Percentiles rank a stretch among this genome's conserved stretches.
Conservation (phyloP, 192 early-diverging fungal species). For the Cladochytrium replicatum region DNA sequence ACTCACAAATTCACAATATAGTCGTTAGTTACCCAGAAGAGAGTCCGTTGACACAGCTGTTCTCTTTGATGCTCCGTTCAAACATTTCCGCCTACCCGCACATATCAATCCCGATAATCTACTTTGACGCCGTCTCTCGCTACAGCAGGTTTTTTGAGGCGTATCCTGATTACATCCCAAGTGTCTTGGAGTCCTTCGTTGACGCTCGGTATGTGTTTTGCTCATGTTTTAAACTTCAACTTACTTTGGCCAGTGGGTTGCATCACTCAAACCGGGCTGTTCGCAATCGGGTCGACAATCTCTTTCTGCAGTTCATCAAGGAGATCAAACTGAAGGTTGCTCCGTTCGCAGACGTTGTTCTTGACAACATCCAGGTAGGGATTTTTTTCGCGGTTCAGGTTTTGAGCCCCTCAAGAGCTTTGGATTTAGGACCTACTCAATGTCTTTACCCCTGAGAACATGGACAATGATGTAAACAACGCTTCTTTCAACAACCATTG, state of each 20-base stretch:
- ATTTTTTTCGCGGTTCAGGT: too few species aligned
- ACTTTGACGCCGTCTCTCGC: slow-evolving; percentile 63
- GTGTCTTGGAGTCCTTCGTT: slow-evolving; percentile 64
- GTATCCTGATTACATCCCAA: slow-evolving; percentile 50
- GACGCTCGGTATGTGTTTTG: slow-evolving; percentile 41
- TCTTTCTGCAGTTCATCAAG: slow-evolving; percentile 78
- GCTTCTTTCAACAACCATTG: slow-evolving; percentile 70
- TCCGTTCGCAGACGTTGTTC: slow-evolving; percentile 51
- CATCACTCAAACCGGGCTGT: slow-evolving; percentile 61
- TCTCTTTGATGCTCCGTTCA: slow-evolving; percentile 26
- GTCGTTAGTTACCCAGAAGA: slow-evolving; percentile 13
- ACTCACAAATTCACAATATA: slow-evolving; percentile 16
- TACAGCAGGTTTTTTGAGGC: slow-evolving; percentile 64
- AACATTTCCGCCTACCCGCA: slow-evolving; percentile 66
- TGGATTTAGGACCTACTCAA: not conserved
- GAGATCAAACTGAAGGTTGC: slow-evolving; percentile 45
- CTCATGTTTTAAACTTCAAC: slow-evolving; percentile 28
- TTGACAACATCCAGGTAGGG: slow-evolving; percentile 42
- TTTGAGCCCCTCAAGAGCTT: too few species aligned
- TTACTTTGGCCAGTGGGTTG: slow-evolving; percentile 52
- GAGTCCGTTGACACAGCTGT: slow-evolving; percentile 23
- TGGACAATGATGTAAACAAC: slow-evolving; percentile 33
- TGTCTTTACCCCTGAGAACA: not conserved
- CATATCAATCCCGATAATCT: slow-evolving; percentile 56
- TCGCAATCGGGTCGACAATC: slow-evolving; percentile 73